phyloP scores from a whole-genome alignment of 2,329 filamentous ascomycete species.

The Sordariomycetes sp. region DNA sequence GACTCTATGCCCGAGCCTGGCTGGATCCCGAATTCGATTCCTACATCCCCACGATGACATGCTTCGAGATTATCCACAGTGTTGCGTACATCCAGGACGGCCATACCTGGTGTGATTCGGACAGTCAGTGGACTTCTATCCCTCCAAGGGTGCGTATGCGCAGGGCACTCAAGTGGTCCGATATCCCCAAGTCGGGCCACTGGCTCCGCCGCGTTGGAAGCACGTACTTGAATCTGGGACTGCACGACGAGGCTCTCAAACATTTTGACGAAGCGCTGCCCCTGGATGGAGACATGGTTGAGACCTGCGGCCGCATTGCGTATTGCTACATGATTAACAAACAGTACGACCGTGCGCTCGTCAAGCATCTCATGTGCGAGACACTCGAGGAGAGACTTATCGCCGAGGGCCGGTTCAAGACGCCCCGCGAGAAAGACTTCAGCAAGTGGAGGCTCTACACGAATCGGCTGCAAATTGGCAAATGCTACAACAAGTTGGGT shows the following conservation, averaged over 20 bases:
- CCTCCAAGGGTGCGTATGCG: conserved; percentile 21
- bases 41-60: conserved; percentile 28
- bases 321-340: conserved; percentile 25
- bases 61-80: conserved; percentile 30
- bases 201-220: conserved; percentile 28
- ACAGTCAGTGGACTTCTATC: conserved; percentile 23
- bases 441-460: conserved; percentile 28
- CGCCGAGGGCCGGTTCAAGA: conserved; percentile 12
- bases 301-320: conserved; percentile 28
- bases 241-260: conserved; percentile 21
- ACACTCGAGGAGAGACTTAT: conserved; percentile 20
- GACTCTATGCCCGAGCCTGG: conserved; percentile 26
- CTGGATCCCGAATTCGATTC: conserved; percentile 19
- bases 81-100: conserved; percentile 27
- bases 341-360: conserved; percentile 22
- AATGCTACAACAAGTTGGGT: conserved; percentile 21
- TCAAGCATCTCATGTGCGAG: conserved; percentile 24
- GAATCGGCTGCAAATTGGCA: conserved; percentile 25
- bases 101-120: conserved; percentile 23
- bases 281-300: conserved; percentile 24
- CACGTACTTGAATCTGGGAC: conserved; percentile 24
- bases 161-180: conserved; percentile 24
- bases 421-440: conserved; percentile 13
- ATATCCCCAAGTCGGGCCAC: conserved; percentile 21
- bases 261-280: conserved; percentile 24